Percentiles rank a stretch among this genome's conserved stretches.
Evolutionary conservation across 1,284 basidiomycete genomes (phyloP).

Genomic region (Peniophora sp.): DNA sequence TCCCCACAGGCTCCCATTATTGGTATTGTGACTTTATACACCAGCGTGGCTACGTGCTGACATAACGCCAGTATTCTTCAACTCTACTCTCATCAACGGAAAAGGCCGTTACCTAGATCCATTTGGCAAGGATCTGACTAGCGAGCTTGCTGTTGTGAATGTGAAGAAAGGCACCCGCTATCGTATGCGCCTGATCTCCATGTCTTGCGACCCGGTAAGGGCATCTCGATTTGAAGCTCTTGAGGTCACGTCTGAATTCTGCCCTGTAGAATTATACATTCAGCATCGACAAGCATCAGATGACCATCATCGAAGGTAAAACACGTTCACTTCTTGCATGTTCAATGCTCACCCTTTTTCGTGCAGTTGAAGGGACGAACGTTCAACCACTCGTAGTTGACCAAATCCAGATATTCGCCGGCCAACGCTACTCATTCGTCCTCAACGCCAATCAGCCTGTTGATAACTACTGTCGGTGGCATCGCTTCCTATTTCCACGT

Average conservation of each 20-base stretch:
- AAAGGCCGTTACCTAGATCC: constrained; percentile 21
- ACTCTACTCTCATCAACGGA: constrained; percentile 38
- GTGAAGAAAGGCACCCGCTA: constrained; percentile 25
- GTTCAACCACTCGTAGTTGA: constrained; percentile 32
- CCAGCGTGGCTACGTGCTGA: not conserved
- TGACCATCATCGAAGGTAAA: constrained; percentile 35
- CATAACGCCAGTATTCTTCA: constrained; percentile 18
- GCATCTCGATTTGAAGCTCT: no score
- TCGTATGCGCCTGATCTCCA: constrained; percentile 22
- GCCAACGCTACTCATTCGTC: constrained; percentile 32
- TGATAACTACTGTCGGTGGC: constrained; percentile 26
- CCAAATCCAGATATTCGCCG: constrained; percentile 27
- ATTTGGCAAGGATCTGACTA: constrained; percentile 18
- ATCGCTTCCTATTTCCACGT: no score
- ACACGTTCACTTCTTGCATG: no score
- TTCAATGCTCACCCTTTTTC: no score
- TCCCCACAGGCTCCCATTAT: not conserved
- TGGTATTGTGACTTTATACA: not conserved
- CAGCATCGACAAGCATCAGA: constrained; percentile 31
- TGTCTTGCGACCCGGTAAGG: constrained; percentile 20
- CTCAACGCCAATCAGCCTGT: constrained; percentile 23
- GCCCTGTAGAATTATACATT: constrained; percentile 21
- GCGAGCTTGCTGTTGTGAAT: constrained; percentile 24
- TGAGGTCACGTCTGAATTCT: no score
- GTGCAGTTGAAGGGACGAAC: constrained; percentile 30